A percentile compares a stretch with the other conserved stretches of the same genome.
Evolutionary conservation across 495 filamentous ascomycete genomes (phyloP).

Genomic region (Penicillium antarcticum): DNA sequence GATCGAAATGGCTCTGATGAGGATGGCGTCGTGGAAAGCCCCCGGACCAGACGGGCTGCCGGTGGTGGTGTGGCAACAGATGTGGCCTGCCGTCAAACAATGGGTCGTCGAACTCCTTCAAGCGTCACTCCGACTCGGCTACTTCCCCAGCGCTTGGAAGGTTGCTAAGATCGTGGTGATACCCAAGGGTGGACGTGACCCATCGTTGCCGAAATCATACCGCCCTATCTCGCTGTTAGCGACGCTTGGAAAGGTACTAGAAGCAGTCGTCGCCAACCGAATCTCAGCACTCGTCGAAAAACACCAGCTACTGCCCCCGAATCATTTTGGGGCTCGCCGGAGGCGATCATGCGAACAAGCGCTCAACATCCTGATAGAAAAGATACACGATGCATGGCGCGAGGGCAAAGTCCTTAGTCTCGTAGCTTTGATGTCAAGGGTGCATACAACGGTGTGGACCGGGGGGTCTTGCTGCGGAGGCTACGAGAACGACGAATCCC

Average conservation of each 20-base stretch:
- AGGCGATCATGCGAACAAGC: background rate
- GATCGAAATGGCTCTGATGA: background rate
- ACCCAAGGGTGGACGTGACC: too few relatives aligned
- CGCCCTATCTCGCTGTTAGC: too few relatives aligned
- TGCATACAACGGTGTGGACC: conserved; percentile 24
- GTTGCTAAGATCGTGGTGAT: too few relatives aligned
- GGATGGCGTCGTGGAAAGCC: background rate
- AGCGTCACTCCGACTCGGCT: background rate
- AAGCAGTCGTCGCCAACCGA: too few relatives aligned
- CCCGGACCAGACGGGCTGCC: background rate
- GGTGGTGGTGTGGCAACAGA: background rate
- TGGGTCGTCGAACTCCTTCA: background rate
- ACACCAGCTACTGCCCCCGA: background rate
- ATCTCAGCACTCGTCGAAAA: background rate
- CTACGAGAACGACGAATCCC: too few relatives aligned
- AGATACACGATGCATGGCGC: conserved; percentile 18
- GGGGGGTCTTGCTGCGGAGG: background rate
- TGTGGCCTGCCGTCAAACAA: background rate
- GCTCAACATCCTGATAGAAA: background rate
- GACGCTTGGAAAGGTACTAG: too few relatives aligned
- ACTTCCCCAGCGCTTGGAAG: background rate
- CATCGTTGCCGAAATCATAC: too few relatives aligned
- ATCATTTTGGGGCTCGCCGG: background rate
- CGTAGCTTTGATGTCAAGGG: conserved; percentile 31
- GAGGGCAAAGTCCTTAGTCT: conserved; percentile 5